Evolutionary conservation across 2,329 filamentous ascomycete genomes (phyloP).

Genomic region (Chrysoporthe austroafricana): DNA sequence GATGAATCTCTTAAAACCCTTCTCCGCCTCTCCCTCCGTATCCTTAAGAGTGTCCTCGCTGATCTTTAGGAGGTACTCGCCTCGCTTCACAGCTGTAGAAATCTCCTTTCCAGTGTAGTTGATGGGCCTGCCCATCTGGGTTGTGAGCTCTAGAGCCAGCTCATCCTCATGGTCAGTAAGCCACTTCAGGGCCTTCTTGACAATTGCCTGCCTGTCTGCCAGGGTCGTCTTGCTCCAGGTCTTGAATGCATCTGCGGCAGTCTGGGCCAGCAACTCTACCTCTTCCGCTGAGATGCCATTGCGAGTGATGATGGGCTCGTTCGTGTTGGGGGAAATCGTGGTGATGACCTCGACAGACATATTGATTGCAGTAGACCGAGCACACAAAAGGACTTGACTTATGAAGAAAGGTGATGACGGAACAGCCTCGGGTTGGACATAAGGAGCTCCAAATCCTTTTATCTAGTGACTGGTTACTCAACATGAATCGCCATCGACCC

Average conservation of each 20-base stretch:
- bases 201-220: conserved; percentile 75
- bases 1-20: conserved; percentile 89
- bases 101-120: conserved; percentile 84
- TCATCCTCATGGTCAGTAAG: conserved; percentile 75
- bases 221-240: conserved; percentile 77
- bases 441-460: background rate
- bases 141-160: conserved; percentile 81
- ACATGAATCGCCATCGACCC: conserved; percentile 9
- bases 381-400: background rate
- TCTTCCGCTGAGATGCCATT: conserved; percentile 74
- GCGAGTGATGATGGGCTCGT: conserved; percentile 80
- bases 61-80: conserved; percentile 84
- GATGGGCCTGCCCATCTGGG: conserved; percentile 95
- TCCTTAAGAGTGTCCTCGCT: conserved; percentile 78
- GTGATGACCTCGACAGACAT: conserved; percentile 69
- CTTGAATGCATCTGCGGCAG: conserved; percentile 75
- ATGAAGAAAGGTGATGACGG: background rate
- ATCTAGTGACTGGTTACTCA: conserved; percentile 4
- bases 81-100: conserved; percentile 80
- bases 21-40: conserved; percentile 80
- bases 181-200: conserved; percentile 76
- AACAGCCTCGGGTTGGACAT: background rate
- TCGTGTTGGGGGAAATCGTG: conserved; percentile 90
- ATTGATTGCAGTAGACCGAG: conserved; percentile 30
- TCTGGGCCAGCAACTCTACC: conserved; percentile 70